These are phyloP conservation scores for Manihot esculenta DNA, from an alignment of 441 rosid genomes.

Conservation along the genomic window DNA sequence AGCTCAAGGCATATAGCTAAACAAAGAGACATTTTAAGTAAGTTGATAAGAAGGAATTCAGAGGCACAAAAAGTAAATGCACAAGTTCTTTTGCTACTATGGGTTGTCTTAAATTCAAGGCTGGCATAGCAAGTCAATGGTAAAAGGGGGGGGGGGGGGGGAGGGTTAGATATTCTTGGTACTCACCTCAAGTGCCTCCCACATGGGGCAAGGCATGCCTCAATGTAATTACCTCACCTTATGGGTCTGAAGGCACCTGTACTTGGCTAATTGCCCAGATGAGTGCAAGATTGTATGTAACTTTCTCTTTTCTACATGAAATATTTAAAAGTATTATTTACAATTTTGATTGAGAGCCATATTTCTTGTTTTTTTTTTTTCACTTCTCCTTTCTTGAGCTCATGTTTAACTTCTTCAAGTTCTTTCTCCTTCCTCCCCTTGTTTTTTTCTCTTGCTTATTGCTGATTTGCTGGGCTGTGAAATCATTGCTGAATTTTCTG, in stretches of 20 bases:
- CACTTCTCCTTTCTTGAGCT: background rate
- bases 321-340: background rate
- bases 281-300: background rate
- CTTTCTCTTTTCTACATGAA: background rate
- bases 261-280: background rate
- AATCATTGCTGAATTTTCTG: constrained; percentile 26
- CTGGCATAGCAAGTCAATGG: too few relatives aligned
- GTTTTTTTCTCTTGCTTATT: background rate
- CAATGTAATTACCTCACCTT: background rate
- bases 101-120: too few relatives aligned
- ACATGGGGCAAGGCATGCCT: background rate
- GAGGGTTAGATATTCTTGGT: background rate
- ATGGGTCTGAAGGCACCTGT: background rate
- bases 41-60: too few relatives aligned
- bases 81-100: too few relatives aligned
- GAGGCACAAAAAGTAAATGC: too few relatives aligned
- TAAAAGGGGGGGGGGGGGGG: too few relatives aligned
- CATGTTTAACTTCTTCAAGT: background rate
- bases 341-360: background rate
- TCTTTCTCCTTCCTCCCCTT: constrained; percentile 17
- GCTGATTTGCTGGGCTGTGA: background rate
- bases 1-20: too few relatives aligned
- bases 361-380: background rate
- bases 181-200: background rate
- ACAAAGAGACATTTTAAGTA: too few relatives aligned